These are phyloP conservation scores for Pseudotulostoma volvatum DNA, from an alignment of 495 filamentous ascomycete species.

Conservation along the genomic window DNA sequence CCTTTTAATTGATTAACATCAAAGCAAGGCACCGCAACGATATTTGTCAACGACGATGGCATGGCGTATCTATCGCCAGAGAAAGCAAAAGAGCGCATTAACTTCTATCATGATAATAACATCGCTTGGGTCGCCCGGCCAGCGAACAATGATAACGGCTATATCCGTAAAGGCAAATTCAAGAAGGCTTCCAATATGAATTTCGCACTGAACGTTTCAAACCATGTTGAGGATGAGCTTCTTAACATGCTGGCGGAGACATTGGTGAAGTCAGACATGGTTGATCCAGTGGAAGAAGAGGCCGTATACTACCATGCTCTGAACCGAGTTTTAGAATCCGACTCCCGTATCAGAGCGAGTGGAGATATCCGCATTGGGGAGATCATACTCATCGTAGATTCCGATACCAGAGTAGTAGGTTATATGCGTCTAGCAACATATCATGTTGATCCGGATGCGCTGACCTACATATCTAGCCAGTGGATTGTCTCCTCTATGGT, in stretches of 20 bases:
- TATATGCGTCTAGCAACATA: too few relatives aligned
- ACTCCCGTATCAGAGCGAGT: conserved; percentile 51
- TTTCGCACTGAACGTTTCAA: conserved; percentile 42
- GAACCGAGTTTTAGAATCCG: conserved; percentile 34
- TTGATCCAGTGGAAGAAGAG: conserved; percentile 34
- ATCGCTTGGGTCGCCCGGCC: conserved; percentile 47
- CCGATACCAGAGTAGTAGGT: conserved; percentile 48
- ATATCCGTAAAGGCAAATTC: conserved; percentile 48
- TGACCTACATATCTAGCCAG: conserved; percentile 22
- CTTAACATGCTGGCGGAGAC: conserved; percentile 15
- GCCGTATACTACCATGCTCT: conserved; percentile 33
- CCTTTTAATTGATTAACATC: too few relatives aligned
- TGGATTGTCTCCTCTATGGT: conserved; percentile 31
- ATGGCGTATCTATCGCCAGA: conserved; percentile 31
- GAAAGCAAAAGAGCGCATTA: conserved; percentile 37
- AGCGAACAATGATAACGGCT: conserved; percentile 16
- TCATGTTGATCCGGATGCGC: too few relatives aligned
- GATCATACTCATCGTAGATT: conserved; percentile 59
- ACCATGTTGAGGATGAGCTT: conserved; percentile 42
- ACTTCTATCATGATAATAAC: conserved; percentile 49
- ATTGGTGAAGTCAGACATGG: conserved; percentile 17
- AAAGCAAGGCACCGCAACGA: conserved; percentile 25
- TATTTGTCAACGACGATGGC: conserved; percentile 35
- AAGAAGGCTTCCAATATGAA: conserved; percentile 67
- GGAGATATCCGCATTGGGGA: conserved; percentile 67